Evolutionary conservation across 768 basidiomycete genomes (phyloP).

Genomic region (Pleurotus djamor): DNA sequence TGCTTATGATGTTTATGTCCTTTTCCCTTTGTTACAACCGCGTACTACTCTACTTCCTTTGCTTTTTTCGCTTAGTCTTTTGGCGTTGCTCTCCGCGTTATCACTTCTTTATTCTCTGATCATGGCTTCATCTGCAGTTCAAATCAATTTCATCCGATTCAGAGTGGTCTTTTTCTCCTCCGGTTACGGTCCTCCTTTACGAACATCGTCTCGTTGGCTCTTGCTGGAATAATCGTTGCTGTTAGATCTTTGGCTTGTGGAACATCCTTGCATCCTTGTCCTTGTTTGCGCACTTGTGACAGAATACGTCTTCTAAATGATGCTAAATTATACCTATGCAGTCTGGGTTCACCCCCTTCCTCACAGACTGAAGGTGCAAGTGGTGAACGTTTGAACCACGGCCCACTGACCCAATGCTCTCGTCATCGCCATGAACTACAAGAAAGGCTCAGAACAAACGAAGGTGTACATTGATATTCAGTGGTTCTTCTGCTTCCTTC

Average conservation of each 20-base stretch:
- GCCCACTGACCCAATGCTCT: too few species aligned
- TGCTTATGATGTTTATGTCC: slow-evolving; percentile 10
- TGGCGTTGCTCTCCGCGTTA: slow-evolving; percentile 1
- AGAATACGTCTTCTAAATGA: not conserved
- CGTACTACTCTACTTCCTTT: not conserved
- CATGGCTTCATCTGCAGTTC: not conserved
- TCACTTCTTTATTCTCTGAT: not conserved
- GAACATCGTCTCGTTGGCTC: not conserved
- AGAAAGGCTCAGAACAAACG: too few species aligned
- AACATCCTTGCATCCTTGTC: not conserved
- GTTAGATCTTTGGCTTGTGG: slow-evolving; percentile 6
- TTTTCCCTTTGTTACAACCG: not conserved
- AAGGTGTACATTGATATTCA: too few species aligned
- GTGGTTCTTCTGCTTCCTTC: too few species aligned
- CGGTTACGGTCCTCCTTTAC: too few species aligned
- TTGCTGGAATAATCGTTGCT: not conserved
- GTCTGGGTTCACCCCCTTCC: not conserved
- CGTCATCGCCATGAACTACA: too few species aligned
- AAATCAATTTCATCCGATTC: not conserved
- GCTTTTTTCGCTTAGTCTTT: not conserved
- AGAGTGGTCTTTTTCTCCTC: too few species aligned
- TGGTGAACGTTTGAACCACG: not conserved
- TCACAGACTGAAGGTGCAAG: not conserved
- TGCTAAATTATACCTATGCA: slow-evolving; percentile 5
- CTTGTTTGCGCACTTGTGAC: too few species aligned